Percentiles rank a stretch among this genome's conserved stretches.
These are phyloP conservation scores for Fusarium stilboides DNA, from an alignment of 2,329 filamentous ascomycete genomes.

Conservation along the genomic window DNA sequence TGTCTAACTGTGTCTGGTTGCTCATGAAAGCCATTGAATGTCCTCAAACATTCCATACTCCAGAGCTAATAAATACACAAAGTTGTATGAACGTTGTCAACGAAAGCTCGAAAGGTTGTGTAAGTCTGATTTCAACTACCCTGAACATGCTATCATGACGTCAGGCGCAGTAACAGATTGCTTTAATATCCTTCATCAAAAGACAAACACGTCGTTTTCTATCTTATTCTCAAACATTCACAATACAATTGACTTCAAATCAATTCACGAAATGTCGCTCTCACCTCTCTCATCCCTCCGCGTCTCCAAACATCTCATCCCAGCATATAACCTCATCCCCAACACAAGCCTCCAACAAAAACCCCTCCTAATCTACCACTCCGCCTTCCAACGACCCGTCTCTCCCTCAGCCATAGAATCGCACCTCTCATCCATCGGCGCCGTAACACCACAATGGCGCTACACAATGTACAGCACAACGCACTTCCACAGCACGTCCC, in stretches of 20 bases:
- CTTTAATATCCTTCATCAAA: background rate
- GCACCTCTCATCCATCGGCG: slow-evolving; percentile 67
- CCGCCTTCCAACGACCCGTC: slow-evolving; percentile 62
- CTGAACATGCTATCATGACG: slow-evolving; percentile 7
- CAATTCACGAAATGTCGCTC: slow-evolving; percentile 15
- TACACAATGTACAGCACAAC: slow-evolving; percentile 77
- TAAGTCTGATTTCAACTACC: slow-evolving; percentile 3
- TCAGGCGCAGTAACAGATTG: background rate
- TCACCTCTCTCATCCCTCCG: slow-evolving; percentile 62
- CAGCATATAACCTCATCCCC: slow-evolving; percentile 69
- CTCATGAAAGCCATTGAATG: no score
- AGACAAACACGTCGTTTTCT: no score
- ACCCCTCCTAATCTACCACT: slow-evolving; percentile 77
- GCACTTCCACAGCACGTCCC: slow-evolving; percentile 78
- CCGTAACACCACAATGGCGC: slow-evolving; percentile 75
- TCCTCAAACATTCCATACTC: no score
- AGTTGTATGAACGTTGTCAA: no score
- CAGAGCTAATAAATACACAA: no score
- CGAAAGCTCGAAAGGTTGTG: no score
- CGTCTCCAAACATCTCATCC: slow-evolving; percentile 73
- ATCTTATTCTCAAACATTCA: background rate
- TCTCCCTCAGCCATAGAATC: slow-evolving; percentile 68
- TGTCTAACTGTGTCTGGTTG: no score
- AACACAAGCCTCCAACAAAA: slow-evolving; percentile 76
- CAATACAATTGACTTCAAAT: no score